Base-by-base conservation (phyloP, 2,329 filamentous ascomycete genomes). In the Aphanocladium album region DNA sequence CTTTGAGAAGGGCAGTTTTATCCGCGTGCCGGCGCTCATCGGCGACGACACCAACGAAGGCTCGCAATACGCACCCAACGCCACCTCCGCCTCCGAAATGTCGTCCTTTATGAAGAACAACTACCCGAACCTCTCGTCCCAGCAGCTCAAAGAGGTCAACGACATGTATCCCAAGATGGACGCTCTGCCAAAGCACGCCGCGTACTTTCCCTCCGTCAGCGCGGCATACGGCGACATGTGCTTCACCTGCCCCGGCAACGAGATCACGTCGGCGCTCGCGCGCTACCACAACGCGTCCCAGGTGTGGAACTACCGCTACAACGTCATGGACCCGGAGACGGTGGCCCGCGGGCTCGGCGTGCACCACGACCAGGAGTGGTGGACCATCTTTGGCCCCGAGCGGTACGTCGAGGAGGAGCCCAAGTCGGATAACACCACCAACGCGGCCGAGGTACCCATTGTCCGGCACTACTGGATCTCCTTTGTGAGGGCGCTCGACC, bases 391-490 rank as follows among this genome's bases (percentile, higher is more conserved):
- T 64, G 80, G 80, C 3, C 76, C 79, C 7, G 59, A 70, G 65
- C 14, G 14, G 14, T 25, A 67, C 66, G 39, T 57, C 57, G 39
- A 60, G 1, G 25, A 30, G n/a, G 69, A 67, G 30, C 69, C 67
- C 16, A 61, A 56, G 47, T 79, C 77, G 64, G 82, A 81, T 65
- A 70, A 67, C 46, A 73, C 74, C n/a, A 77, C 77, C 64, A 80
- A 82, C 65, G 73, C 74, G 3, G 68, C 68, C 3, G 70, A 81
- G 2, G 74, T 83, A 2, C 74, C 75, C 8, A 62, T 81, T 11
- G 71, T 81, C 25, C 80, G 80, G 76, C 71, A 71, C 54, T 83
- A 83, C 66, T 81, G 74, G 69, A 71, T 81, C 49, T 79, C 77
- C 17, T 83, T 83, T 63, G 76, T 80, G 21, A 69, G 72, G 21